Evolutionary conservation across 768 basidiomycete species (phyloP).

Genomic region (Phlegmacium glaucopus): DNA sequence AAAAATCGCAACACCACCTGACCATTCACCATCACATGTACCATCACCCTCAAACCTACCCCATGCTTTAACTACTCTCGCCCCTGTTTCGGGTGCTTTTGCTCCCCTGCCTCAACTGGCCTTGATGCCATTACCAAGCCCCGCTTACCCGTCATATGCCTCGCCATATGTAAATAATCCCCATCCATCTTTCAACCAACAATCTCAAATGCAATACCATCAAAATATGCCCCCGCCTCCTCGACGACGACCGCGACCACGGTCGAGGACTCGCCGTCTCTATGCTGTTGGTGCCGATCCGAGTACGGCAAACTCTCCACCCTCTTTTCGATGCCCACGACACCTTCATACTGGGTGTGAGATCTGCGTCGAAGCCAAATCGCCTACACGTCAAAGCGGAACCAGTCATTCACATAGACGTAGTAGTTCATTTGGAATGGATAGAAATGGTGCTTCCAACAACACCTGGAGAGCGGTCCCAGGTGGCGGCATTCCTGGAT

Average conservation of each 20-base stretch:
- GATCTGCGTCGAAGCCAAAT: constrained; percentile 70
- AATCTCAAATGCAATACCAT: constrained; percentile 12
- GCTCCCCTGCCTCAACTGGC: constrained; percentile 9
- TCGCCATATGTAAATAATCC: constrained; percentile 10
- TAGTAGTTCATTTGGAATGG: constrained; percentile 6
- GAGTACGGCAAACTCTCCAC: constrained; percentile 57
- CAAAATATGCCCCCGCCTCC: constrained; percentile 13
- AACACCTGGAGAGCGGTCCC: constrained; percentile 31
- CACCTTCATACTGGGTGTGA: constrained; percentile 73
- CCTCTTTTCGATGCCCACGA: constrained; percentile 64
- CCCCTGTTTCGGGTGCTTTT: constrained; percentile 28
- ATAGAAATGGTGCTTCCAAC: constrained; percentile 1
- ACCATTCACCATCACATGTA: constrained; percentile 19
- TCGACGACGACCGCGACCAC: constrained; percentile 15
- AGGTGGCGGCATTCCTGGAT: constrained; percentile 28
- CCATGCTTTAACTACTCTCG: constrained; percentile 21
- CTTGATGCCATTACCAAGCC: constrained; percentile 10
- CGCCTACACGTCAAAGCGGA: constrained; percentile 22
- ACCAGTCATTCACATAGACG: constrained; percentile 23
- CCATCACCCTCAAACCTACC: constrained; percentile 27
- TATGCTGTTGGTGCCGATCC: constrained; percentile 65
- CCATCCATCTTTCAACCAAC: constrained; percentile 9
- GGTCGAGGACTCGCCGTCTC: constrained; percentile 41
- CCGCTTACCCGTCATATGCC: constrained; percentile 13
- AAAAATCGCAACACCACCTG: constrained; percentile 21